Evolutionary conservation across 176 grass and related monocot species (phyloP), one percentile per base, ranked within the genome.

Genomic region (Musa beccarii): DNA sequence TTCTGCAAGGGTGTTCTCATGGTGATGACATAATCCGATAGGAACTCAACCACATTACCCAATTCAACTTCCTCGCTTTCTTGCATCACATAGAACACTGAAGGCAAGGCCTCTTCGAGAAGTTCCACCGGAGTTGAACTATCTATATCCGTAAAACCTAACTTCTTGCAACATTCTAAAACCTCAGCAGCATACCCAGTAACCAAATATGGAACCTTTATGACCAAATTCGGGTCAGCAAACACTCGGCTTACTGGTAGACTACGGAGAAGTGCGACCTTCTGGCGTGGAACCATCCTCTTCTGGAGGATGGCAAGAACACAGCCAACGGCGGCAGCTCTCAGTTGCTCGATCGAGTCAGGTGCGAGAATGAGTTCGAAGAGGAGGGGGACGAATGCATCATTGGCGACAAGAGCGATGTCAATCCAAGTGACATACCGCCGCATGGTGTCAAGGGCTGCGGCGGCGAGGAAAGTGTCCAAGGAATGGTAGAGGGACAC

Each of bases 391-490:
- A 94, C 82, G 63, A 99, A 93, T 14, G 84, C 81, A 34, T 94
- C 88, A 29, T 99, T 99, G 2, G 90, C 90, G 49, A 99, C 87
- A 22, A 99, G 88, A 51, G 82, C 68, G 1, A 99, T 89, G 83
- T 99, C 95, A 56, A 94, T 99, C 95, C 95, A 99, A 56, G 95
- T 61, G 69, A 94, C 85, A 65, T 92, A 94, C 69, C 95, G 89
- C 69, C 88, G 80, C 19, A 89, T 85, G 21, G 90, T 88, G 49
- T 99, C 95, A 2, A 99, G 88, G 24, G 86, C 69, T 50, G 75
- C 53, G 1, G 88, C 88, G 14, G 90, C 90, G 1, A 83, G 81
- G 24, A 54, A 51, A 1, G 95, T 83, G 49, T 91, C 86, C 4
- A 83, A 79, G 2, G 85, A 81, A 2, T 84, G 76, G 75, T 91